phyloP scores from a whole-genome alignment of 768 basidiomycete species.

The Artomyces pyxidatus region DNA sequence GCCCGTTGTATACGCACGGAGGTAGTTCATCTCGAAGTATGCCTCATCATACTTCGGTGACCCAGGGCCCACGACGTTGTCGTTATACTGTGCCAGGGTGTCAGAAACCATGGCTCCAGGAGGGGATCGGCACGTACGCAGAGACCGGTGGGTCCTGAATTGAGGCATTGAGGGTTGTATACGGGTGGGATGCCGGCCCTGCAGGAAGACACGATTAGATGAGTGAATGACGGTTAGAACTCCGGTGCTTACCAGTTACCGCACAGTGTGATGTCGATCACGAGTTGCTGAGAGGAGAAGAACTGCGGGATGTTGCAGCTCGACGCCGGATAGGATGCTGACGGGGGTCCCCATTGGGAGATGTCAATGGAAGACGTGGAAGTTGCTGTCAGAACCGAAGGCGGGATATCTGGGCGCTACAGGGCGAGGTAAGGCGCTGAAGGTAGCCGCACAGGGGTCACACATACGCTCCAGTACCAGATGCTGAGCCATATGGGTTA shows the following conservation, averaged over 20 bases:
- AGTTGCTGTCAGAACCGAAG: slow-evolving; percentile 24
- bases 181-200: slow-evolving; percentile 45
- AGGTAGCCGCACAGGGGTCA: background rate
- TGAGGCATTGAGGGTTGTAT: slow-evolving; percentile 37
- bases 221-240: background rate
- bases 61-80: slow-evolving; percentile 47
- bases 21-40: slow-evolving; percentile 60
- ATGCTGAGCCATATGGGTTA: no score
- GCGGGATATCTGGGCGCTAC: slow-evolving; percentile 32
- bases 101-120: no score
- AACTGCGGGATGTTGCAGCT: slow-evolving; percentile 37
- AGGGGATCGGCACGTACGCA: slow-evolving; percentile 32
- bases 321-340: slow-evolving; percentile 32
- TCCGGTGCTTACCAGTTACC: slow-evolving; percentile 35
- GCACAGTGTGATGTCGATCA: slow-evolving; percentile 53
- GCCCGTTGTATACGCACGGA: slow-evolving; percentile 47
- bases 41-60: slow-evolving; percentile 43
- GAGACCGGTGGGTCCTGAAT: slow-evolving; percentile 28
- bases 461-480: slow-evolving; percentile 43
- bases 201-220: background rate
- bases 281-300: slow-evolving; percentile 42
- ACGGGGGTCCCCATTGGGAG: slow-evolving; percentile 38
- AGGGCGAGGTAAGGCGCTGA: background rate
- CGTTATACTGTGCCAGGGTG: slow-evolving; percentile 32
- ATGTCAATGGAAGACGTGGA: slow-evolving; percentile 28